Percentiles rank a stretch among this genome's conserved stretches.
Evolutionary conservation across 2,329 filamentous ascomycete genomes (phyloP).

Genomic region (Fusarium sp.): DNA sequence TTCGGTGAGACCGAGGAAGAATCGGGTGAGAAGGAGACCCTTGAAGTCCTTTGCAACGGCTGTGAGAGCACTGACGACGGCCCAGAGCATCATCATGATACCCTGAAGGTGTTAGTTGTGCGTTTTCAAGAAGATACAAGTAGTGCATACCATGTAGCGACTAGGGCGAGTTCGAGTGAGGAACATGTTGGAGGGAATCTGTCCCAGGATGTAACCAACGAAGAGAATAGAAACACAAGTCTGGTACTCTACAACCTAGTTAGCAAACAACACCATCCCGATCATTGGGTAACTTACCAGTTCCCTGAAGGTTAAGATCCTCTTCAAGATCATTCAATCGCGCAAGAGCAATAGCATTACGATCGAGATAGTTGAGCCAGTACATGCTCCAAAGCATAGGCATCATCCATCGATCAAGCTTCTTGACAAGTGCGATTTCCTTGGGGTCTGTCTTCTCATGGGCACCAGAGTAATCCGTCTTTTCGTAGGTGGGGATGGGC

Average conservation of each 20-base stretch:
- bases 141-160: slow-evolving; percentile 51
- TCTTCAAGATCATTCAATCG: slow-evolving; percentile 48
- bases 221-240: slow-evolving; percentile 49
- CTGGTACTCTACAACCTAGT: slow-evolving; percentile 45
- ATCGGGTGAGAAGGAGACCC: slow-evolving; percentile 60
- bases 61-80: slow-evolving; percentile 58
- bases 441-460: slow-evolving; percentile 45
- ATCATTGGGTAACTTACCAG: not conserved
- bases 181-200: slow-evolving; percentile 58
- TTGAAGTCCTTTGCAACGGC: slow-evolving; percentile 60
- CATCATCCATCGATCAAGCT: slow-evolving; percentile 45
- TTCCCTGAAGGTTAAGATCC: slow-evolving; percentile 42
- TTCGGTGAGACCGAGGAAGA: slow-evolving; percentile 56
- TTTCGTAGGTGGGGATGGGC: slow-evolving; percentile 30
- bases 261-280: not conserved
- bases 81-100: slow-evolving; percentile 60
- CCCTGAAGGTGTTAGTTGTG: slow-evolving; percentile 41
- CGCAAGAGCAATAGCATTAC: slow-evolving; percentile 60
- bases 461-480: slow-evolving; percentile 43
- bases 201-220: slow-evolving; percentile 59
- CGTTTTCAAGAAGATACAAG: fast-evolving
- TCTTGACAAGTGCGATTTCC: slow-evolving; percentile 43
- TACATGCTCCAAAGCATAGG: slow-evolving; percentile 55
- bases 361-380: slow-evolving; percentile 59
- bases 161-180: slow-evolving; percentile 56